Percentiles rank a stretch among this genome's conserved stretches.
These are phyloP conservation scores for Mucor mucedo DNA, from an alignment of 371 early-diverging fungal genomes.

Conservation along the genomic window DNA sequence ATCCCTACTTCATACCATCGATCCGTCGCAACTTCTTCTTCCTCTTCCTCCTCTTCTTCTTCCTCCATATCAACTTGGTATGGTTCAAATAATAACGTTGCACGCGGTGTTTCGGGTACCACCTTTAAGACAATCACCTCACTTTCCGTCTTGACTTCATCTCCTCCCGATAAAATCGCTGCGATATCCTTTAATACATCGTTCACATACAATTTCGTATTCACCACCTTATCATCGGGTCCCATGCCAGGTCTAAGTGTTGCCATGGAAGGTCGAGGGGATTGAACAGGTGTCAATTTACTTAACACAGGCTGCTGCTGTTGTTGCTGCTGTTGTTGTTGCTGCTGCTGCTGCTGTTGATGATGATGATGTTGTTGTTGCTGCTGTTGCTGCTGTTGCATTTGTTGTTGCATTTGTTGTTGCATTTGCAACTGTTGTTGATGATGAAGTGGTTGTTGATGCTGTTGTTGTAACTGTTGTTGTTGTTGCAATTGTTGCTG, in stretches of 20 bases:
- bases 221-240: constrained; percentile 37
- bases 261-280: background rate
- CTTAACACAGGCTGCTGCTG: constrained; percentile 5
- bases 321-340: constrained; percentile 17
- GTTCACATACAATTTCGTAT: constrained; percentile 37
- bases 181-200: constrained; percentile 47
- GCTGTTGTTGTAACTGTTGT: constrained; percentile 37
- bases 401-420: constrained; percentile 39
- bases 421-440: constrained; percentile 7
- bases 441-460: constrained; percentile 16
- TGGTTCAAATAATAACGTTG: constrained; percentile 22
- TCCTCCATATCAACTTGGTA: constrained; percentile 6
- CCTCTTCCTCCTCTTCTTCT: constrained; percentile 6
- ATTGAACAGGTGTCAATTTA: constrained; percentile 7
- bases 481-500: constrained; percentile 8
- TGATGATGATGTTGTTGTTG: constrained; percentile 19
- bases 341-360: constrained; percentile 12
- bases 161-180: constrained; percentile 20
- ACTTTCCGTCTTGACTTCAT: constrained; percentile 4
- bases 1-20: constrained; percentile 49
- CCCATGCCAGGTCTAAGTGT: constrained; percentile 41
- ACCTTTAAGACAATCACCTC: background rate
- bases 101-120: background rate
- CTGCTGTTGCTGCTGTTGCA: constrained; percentile 32
- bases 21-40: constrained; percentile 1